phyloP scores from a whole-genome alignment of 2,329 filamentous ascomycete genomes.

The Calycina herbarum region DNA sequence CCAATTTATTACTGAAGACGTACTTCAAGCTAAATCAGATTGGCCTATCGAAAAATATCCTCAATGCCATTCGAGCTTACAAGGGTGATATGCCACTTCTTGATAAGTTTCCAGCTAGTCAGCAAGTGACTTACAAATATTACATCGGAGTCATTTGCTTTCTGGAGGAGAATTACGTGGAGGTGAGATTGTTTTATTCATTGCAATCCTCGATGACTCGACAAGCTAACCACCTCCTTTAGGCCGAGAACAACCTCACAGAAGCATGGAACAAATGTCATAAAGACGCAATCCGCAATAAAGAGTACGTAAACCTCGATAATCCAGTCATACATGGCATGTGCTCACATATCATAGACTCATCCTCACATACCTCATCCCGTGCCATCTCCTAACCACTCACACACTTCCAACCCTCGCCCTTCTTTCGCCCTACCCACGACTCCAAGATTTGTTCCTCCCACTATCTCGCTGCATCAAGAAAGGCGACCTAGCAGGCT shows the following conservation, averaged over 20 bases:
- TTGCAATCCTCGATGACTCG: background rate
- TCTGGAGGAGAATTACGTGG: conserved; percentile 86
- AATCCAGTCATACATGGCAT: conserved; percentile 13
- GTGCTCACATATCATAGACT: conserved; percentile 53
- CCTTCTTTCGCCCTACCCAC: conserved; percentile 74
- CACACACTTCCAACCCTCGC: conserved; percentile 75
- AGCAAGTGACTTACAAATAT: conserved; percentile 94
- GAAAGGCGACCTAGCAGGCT: conserved; percentile 76
- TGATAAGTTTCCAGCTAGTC: conserved; percentile 79
- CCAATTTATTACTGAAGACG: conserved; percentile 95
- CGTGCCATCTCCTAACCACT: conserved; percentile 84
- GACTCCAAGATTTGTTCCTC: conserved; percentile 73
- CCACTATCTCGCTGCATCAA: conserved; percentile 79
- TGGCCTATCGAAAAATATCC: conserved; percentile 83
- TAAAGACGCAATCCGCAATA: conserved; percentile 69
- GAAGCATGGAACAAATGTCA: conserved; percentile 83
- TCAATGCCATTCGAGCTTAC: conserved; percentile 79
- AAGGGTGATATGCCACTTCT: conserved; percentile 78
- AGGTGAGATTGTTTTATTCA: conserved; percentile 49
- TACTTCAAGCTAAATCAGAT: conserved; percentile 96
- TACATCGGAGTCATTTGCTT: conserved; percentile 94
- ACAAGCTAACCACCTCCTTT: conserved; percentile 9
- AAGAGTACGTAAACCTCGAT: conserved; percentile 60
- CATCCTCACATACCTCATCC: conserved; percentile 92
- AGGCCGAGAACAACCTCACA: conserved; percentile 79